Evolutionary conservation across 1,284 basidiomycete species (phyloP), one percentile per base, ranked within the genome.

Genomic region (Apiotrichum gracile): DNA sequence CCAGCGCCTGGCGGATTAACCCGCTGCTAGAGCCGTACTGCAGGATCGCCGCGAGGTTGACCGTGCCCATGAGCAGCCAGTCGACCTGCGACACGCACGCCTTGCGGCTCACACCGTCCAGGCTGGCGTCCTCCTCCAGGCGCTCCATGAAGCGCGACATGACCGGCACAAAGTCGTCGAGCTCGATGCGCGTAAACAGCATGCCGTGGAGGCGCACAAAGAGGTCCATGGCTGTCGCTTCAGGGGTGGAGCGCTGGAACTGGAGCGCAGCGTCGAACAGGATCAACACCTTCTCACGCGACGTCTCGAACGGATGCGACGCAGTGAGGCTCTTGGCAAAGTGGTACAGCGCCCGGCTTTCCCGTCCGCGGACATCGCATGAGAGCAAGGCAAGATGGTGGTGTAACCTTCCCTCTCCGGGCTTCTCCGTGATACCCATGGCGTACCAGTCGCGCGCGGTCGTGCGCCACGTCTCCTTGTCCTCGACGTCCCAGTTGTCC

Each of bases 311-410:
- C 0, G 91, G 88, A 65, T 94, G 91, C 0, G 88, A 81, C 7
- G 89, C 85, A n/a, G 87, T 88, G 79, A 97, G 83, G 67, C 90
- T 94, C 77, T 97, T 97, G n/a, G 85, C 82, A 62, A 93, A 94
- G 73, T 97, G 94, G 70, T 98, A 94, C 12, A 97, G 80, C 0
- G 85, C 85, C 9, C 85, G 80, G n/a, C 93, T 73, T 61, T 96
- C 92, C 63, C 94, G 89, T 1, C 81, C 82, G 54, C 87, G 85
- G 21, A 82, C 82, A 65, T 92, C 89, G 22, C 87, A 80, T 64
- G 85, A 87, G 45, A 98, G 79, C 53, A 96, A 74, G 2, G 91
- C 96, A n/a, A 98, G 77, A 69, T 97, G 90, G 70, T 97, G 91
- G 70, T 98, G 94, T 45, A 97, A 77, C 62, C 92, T 85, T 7